phyloP scores from a whole-genome alignment of 2,329 filamentous ascomycete genomes.

The Penicillium paneum region DNA sequence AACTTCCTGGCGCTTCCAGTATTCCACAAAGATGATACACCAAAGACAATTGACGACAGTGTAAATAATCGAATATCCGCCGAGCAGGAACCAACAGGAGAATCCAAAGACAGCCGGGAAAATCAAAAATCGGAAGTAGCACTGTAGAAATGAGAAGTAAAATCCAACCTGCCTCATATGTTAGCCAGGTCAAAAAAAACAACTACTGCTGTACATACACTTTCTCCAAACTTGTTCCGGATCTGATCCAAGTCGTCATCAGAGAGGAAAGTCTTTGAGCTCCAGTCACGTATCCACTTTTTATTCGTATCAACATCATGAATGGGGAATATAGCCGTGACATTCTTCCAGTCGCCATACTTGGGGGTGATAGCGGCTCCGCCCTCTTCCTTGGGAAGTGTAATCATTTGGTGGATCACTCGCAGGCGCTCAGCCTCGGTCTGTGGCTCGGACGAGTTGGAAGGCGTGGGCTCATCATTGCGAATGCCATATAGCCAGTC shows the following conservation, averaged over 20 bases:
- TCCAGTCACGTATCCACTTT: constrained; percentile 72
- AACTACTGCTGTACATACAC: constrained; percentile 22
- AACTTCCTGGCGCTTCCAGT: constrained; percentile 90
- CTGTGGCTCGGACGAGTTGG: constrained; percentile 71
- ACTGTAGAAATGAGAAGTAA: constrained; percentile 92
- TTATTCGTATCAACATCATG: constrained; percentile 77
- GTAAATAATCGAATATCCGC: constrained; percentile 80
- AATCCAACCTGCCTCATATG: constrained; percentile 65
- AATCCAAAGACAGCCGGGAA: constrained; percentile 80
- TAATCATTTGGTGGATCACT: constrained; percentile 81
- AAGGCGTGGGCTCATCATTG: constrained; percentile 68
- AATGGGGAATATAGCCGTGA: constrained; percentile 73
- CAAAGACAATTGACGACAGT: constrained; percentile 76
- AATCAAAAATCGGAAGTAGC: constrained; percentile 84
- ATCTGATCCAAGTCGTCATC: constrained; percentile 71
- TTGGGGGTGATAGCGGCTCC: constrained; percentile 74
- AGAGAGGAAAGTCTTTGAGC: constrained; percentile 48
- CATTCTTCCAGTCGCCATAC: constrained; percentile 68
- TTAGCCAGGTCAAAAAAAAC: neutral
- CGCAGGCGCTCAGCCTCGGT: constrained; percentile 86
- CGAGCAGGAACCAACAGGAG: constrained; percentile 75
- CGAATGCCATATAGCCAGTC: constrained; percentile 95
- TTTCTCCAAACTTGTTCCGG: constrained; percentile 71
- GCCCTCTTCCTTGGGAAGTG: constrained; percentile 67
- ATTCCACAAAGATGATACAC: constrained; percentile 88